Evolutionary conservation across 2,329 filamentous ascomycete species (phyloP), one percentile per base, ranked within the genome.

Genomic region (Beauveria varroae): DNA sequence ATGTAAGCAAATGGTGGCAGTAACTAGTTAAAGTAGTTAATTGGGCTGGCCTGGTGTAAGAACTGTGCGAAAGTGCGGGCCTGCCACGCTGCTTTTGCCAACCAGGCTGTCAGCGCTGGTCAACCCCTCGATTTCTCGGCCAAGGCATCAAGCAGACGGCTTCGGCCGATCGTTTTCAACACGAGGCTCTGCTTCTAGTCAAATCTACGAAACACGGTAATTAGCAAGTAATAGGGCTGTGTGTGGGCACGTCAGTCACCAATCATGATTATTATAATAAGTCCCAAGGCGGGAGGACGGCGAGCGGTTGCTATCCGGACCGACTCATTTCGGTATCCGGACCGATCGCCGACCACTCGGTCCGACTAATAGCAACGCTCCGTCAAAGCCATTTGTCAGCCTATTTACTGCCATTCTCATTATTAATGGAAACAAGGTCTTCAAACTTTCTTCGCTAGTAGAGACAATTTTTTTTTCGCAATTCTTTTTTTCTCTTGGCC

Each of bases 191-290:
- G 46, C 5, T 41, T 50, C 44, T 24, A 24, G 2, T 24, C 18
- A 26, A 34, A 34, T 34, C 30, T 34, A 34, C 30, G 9, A 12
- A 34, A 34, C 40, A 16, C 14, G n/a, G 40, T n/a, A 43, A n/a
- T 18, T 37, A 52, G 47, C 49, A 37, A 59, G 34, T 46, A 59
- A 37, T 59, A 59, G 57, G 57, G 57, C 57, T 52, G 47, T 58
- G 44, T 37, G 56, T 51, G 46, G 46, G 12, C 57, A 59, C 37
- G 30, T 40, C 44, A 50, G 37, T 26, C 20, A 26, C 30, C 12
- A 34, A 34, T 34, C 30, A 26, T 20, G 9, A 52, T 16, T 34
- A 57, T 24, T 18, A 47, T 44, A 44, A 30, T 18, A 46, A 20
- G 30, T 26, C 14, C 14, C n/a, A 28, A 37, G 28, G 18, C 28